Percentiles rank a stretch among this genome's conserved stretches.
Evolutionary conservation across 441 rosid species (phyloP).

Genomic region (Corymbia citriodora): DNA sequence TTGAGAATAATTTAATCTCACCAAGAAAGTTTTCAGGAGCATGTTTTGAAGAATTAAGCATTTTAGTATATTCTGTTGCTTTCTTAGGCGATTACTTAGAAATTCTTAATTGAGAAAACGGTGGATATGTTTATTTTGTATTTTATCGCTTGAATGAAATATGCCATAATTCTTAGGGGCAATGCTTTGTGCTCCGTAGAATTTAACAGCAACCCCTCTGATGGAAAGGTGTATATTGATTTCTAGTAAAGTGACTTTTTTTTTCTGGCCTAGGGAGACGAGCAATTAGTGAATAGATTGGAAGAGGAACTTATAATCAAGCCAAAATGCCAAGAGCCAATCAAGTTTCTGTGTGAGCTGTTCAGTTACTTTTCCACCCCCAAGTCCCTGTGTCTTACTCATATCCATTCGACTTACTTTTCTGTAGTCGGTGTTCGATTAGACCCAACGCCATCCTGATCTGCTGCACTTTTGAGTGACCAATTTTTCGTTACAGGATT

Average conservation of each 20-base stretch:
- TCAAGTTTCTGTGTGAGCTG: background rate
- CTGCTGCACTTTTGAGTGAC: no score
- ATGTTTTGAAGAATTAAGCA: background rate
- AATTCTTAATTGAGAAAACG: background rate
- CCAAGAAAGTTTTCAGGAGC: background rate
- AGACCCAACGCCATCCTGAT: no score
- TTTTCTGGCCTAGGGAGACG: background rate
- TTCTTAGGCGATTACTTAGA: background rate
- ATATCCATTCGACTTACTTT: background rate
- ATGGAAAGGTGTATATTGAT: background rate
- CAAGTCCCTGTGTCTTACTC: background rate
- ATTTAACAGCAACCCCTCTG: background rate
- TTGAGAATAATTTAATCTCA: background rate
- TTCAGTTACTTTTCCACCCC: background rate
- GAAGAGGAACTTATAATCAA: background rate
- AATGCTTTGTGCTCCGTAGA: background rate
- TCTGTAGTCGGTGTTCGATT: no score
- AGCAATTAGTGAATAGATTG: background rate
- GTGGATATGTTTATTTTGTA: background rate
- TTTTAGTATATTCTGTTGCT: background rate
- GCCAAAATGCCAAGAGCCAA: background rate
- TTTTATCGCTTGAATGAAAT: background rate
- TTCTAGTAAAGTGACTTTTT: background rate
- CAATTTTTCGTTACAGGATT: no score
- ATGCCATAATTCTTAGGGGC: background rate